Evolutionary conservation across 441 rosid genomes (phyloP).

Genomic region (Bruguiera hainesii): DNA sequence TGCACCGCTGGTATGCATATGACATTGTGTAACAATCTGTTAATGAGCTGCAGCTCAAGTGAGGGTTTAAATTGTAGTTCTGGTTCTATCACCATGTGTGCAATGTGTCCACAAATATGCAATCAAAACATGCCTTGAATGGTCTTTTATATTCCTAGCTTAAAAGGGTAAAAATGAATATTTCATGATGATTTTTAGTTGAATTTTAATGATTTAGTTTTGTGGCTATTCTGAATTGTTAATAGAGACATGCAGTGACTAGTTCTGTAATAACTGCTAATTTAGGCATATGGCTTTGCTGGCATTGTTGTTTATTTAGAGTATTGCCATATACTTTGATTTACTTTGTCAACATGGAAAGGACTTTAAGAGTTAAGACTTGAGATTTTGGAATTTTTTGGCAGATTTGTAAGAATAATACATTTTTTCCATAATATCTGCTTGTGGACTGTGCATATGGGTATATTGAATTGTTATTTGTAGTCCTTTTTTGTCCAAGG

Average conservation of each 20-base stretch:
- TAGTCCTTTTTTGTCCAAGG: not conserved
- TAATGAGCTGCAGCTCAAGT: not conserved
- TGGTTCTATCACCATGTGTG: not conserved
- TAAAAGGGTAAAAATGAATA: not conserved
- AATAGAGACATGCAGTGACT: not conserved
- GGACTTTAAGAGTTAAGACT: not conserved
- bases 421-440: not conserved
- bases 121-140: too few relatives aligned
- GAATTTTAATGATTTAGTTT: conserved; percentile 1
- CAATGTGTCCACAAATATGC: too few relatives aligned
- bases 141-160: not conserved
- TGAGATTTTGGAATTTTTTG: not conserved
- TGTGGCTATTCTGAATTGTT: not conserved
- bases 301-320: too few relatives aligned
- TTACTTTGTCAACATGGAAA: not conserved
- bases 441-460: not conserved
- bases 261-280: too few relatives aligned
- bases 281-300: too few relatives aligned
- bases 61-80: not conserved
- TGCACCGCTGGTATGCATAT: conserved; percentile 21
- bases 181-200: not conserved
- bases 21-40: not conserved
- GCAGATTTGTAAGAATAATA: too few relatives aligned
- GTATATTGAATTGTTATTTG: not conserved
- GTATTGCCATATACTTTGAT: too few relatives aligned